Evolutionary conservation across 75 land plant species (phyloP).

Genomic region (Selaginella tamariscina): DNA sequence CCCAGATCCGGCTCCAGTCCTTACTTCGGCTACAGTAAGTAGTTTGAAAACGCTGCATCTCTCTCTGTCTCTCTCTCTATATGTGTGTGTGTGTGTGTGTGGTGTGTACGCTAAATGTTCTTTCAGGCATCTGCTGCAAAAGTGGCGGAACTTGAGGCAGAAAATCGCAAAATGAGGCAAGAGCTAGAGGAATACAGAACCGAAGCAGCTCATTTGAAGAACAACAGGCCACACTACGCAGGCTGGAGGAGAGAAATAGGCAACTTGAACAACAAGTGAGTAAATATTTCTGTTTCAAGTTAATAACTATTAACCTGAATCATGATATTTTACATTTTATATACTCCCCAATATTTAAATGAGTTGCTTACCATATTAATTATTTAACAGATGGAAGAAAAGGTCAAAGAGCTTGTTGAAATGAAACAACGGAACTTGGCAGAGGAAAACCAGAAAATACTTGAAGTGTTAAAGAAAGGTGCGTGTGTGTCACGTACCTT

Average conservation of each 20-base stretch:
- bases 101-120: not conserved
- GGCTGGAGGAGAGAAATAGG: constrained; percentile 93
- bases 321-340: constrained; percentile 7
- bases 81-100: not conserved
- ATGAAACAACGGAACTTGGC: constrained; percentile 89
- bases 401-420: constrained; percentile 86
- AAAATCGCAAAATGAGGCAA: constrained; percentile 92
- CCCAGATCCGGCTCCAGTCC: constrained; percentile 91
- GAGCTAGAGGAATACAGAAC: constrained; percentile 89
- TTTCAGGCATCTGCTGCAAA: constrained; percentile 64
- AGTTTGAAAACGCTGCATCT: too few relatives aligned
- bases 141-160: constrained; percentile 70
- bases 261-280: constrained; percentile 89
- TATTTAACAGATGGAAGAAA: constrained; percentile 81
- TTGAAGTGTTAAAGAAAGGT: constrained; percentile 91
- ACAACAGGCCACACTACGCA: constrained; percentile 95
- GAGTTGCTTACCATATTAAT: not conserved
- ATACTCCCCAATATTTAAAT: not conserved
- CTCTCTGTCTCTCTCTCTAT: not conserved
- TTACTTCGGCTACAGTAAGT: constrained; percentile 73
- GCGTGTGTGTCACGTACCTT: not conserved
- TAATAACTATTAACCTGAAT: not conserved
- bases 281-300: too few relatives aligned
- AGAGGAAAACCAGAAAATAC: constrained; percentile 91
- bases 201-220: constrained; percentile 85